Evolutionary conservation across 495 filamentous ascomycete species (phyloP), one percentile per base, ranked within the genome.

Genomic region (Friedmanniomyces endolithicus): DNA sequence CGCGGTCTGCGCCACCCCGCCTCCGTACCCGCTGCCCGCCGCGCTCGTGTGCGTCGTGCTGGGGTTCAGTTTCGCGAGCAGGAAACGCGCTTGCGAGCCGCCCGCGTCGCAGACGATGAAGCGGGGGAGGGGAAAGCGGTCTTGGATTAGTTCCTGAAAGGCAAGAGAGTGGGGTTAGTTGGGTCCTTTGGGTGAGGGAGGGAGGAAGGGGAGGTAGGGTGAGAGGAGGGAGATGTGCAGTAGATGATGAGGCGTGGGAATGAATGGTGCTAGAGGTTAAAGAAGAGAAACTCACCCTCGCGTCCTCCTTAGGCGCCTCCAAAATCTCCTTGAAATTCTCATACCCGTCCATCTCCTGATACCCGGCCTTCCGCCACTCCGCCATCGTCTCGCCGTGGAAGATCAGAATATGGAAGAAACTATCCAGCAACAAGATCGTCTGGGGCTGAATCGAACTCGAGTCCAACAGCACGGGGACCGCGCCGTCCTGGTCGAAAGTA

Each of bases 61-160:
- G 6, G 94, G 94, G 71, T 99, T 99, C 56, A 99, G 81, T 72
- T 99, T 99, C 33, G 88, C 94, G 44, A 99, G 77, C 58, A 99
- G 74, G 79, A 99, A 99, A 66, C 94, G 87, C 19, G 94, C 94
- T 68, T 99, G 94, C 2, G 94, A 97, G 55, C 94, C 94, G 62
- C 92, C 92, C 40, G 94, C 90, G 70, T 99, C 94, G 65, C 94
- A 99, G 46, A 99, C 88, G 65, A 99, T 97, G 75, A 97, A 99
- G 39, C 94, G 88, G 41, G 94, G 94, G 12, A 99, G 79, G 9
- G 94, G 94, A 76, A 99, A 97, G 22, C 94, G 88, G 68, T 99
- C 94, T 48, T 88, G 81, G 67, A 99, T 95, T 22, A 99, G 81
- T 72, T 97, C 94, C 87, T 95, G 62, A n/a, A 33, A 39, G 37